Conservation (phyloP, 2,329 filamentous ascomycete genomes). For the Juglanconis juglandina region DNA sequence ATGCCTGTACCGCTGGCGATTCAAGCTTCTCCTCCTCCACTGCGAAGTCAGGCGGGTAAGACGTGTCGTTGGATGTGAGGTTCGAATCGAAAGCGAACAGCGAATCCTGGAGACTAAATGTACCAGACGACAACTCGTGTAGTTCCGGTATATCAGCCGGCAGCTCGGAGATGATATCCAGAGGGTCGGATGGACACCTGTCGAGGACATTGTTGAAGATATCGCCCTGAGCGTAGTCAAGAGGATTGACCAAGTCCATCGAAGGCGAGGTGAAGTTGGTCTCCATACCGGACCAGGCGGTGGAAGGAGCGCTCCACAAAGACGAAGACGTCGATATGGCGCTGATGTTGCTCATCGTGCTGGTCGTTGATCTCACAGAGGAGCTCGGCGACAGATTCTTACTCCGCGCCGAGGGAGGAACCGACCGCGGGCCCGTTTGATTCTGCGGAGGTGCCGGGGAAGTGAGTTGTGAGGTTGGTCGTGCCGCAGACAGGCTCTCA, state of each 20-base stretch:
- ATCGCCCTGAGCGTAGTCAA: slow-evolving; percentile 28
- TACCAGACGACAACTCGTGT: slow-evolving; percentile 24
- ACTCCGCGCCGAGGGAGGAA: slow-evolving; percentile 29
- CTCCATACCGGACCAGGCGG: slow-evolving; percentile 37
- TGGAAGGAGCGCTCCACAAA: slow-evolving; percentile 40
- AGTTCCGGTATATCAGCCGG: slow-evolving; percentile 37
- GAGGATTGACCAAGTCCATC: slow-evolving; percentile 35
- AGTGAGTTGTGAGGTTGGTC: not conserved
- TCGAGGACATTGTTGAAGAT: slow-evolving; percentile 15
- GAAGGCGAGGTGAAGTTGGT: slow-evolving; percentile 45
- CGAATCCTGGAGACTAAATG: slow-evolving; percentile 32
- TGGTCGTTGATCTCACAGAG: slow-evolving; percentile 45
- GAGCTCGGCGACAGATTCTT: slow-evolving; percentile 45
- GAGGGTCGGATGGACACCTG: slow-evolving; percentile 25
- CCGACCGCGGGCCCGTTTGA: slow-evolving; percentile 21
- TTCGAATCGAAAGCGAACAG: slow-evolving; percentile 35
- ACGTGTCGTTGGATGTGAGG: slow-evolving; percentile 29
- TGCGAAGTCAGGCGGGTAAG: slow-evolving; percentile 35
- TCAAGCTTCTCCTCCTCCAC: slow-evolving; percentile 28
- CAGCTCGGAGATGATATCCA: slow-evolving; percentile 38
- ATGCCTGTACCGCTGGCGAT: not conserved
- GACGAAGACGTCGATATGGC: slow-evolving; percentile 47
- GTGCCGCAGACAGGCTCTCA: not conserved
- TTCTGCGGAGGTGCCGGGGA: not conserved
- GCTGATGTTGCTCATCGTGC: slow-evolving; percentile 30